phyloP scores from a whole-genome alignment of 192 early-diverging fungal genomes.

The Kickxella alabastrina region DNA sequence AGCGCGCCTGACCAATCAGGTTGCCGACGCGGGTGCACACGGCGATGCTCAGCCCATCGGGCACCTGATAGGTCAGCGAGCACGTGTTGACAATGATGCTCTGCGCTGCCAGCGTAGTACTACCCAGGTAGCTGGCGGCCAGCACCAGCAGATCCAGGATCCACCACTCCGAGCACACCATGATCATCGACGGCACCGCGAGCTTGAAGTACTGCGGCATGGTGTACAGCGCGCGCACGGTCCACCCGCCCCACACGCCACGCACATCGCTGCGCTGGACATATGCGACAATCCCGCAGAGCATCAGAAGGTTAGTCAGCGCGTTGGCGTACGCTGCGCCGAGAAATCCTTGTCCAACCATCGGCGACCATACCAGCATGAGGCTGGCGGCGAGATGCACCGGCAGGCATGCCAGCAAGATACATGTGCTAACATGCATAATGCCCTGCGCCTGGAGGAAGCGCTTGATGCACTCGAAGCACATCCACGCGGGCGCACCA shows the following conservation, averaged over 20 bases:
- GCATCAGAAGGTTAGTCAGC: slow-evolving; percentile 72
- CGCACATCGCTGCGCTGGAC: slow-evolving; percentile 51
- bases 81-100: slow-evolving; percentile 56
- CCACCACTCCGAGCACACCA: slow-evolving; percentile 73
- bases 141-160: slow-evolving; percentile 50
- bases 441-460: slow-evolving; percentile 88
- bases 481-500: slow-evolving; percentile 72
- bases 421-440: slow-evolving; percentile 79
- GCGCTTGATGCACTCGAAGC: slow-evolving; percentile 81
- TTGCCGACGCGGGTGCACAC: slow-evolving; percentile 57
- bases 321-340: slow-evolving; percentile 82
- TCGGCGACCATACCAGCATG: slow-evolving; percentile 69
- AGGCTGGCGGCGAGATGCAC: slow-evolving; percentile 76
- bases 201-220: slow-evolving; percentile 58
- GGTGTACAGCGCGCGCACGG: slow-evolving; percentile 26
- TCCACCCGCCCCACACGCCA: slow-evolving; percentile 71
- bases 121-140: slow-evolving; percentile 57
- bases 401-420: slow-evolving; percentile 66
- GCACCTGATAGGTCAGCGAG: slow-evolving; percentile 52
- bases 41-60: slow-evolving; percentile 57
- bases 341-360: slow-evolving; percentile 67
- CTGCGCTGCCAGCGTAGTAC: slow-evolving; percentile 56
- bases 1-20: slow-evolving; percentile 42
- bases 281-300: slow-evolving; percentile 63
- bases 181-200: slow-evolving; percentile 69